Base-by-base conservation (phyloP, 768 basidiomycete genomes). In the Suillus fuscotomentosus region DNA sequence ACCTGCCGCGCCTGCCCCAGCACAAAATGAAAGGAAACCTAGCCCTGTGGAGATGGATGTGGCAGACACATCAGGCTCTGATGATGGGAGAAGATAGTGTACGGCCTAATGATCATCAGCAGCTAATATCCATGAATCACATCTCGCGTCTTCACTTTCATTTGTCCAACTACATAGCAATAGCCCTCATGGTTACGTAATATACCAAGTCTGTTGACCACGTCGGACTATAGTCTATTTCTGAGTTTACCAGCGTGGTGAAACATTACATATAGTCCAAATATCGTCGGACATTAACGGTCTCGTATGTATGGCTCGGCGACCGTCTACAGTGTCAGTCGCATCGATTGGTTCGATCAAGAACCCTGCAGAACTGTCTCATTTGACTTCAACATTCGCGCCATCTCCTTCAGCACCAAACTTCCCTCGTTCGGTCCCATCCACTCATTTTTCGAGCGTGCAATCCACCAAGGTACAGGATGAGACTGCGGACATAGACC, bases 401-500 rank as follows among this genome's bases (percentile, higher is more conserved):
- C 57, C 67, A 39, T 63, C 67, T 24, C 60, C 60, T n/a, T 66
- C 63, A 43, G 55, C 56, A 43, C 54, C 20, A 60, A 73, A 64
- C 34, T 45, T 61, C 34, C 27, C 62, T 13, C 53, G 36, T 36
- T 42, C 62, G 24, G 47, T 67, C 57, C 65, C 69, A 17, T 70
- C 65, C 54, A 48, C 67, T 24, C 62, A 63, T 31, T 38, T 53
- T 24, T 24, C 64, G 22, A 51, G 61, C 56, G 51, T 62, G 22
- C 50, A 64, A 38, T 63, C 63, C 11, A 60, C 24, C 38, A 75
- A 64, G 65, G 63, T 61, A 8, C 72, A 66, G 43, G 63, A 64
- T 68, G 70, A 61, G 63, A 63, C 38, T 50, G 24, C 66, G 63
- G 71, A 76, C 67, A 62, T 87, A 60, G 83, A 88, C 66, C 87